phyloP scores from a whole-genome alignment of 2,329 filamentous ascomycete genomes.

The Escovopsis weberi region DNA sequence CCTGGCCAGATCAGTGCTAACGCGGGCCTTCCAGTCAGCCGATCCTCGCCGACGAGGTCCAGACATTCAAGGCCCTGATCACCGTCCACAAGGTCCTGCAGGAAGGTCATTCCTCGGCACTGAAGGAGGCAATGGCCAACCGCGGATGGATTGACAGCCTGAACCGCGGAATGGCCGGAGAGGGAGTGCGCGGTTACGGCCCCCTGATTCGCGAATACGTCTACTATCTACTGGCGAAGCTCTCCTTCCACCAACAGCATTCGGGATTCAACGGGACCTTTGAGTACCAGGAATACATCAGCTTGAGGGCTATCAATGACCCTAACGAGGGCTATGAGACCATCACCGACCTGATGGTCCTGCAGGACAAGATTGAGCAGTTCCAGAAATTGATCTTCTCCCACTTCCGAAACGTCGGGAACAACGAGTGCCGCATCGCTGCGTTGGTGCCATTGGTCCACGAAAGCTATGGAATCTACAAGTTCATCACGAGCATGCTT shows the following conservation, averaged over 20 bases:
- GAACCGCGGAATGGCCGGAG: slow-evolving; percentile 66
- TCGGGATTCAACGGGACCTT: slow-evolving; percentile 98
- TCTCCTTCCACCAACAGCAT: slow-evolving; percentile 92
- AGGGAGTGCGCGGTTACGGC: slow-evolving; percentile 79
- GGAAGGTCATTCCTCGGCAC: slow-evolving; percentile 78
- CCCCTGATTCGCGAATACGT: slow-evolving; percentile 95
- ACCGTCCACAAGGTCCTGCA: slow-evolving; percentile 96
- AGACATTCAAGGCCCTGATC: slow-evolving; percentile 97
- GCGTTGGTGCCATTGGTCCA: slow-evolving; percentile 86
- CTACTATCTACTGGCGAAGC: slow-evolving; percentile 83
- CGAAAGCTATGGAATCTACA: slow-evolving; percentile 98
- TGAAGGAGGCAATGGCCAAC: slow-evolving; percentile 82
- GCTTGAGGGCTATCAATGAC: slow-evolving; percentile 94
- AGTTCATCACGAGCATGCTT: slow-evolving; percentile 98
- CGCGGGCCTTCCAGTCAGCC: slow-evolving; percentile 54
- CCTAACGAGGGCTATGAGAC: slow-evolving; percentile 97
- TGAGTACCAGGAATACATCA: slow-evolving; percentile 98
- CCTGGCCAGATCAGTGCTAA: neutral
- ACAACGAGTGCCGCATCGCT: slow-evolving; percentile 94
- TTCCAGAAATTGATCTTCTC: slow-evolving; percentile 99
- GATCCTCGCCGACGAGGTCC: slow-evolving; percentile 94
- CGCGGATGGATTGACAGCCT: slow-evolving; percentile 86
- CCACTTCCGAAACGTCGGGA: slow-evolving; percentile 78
- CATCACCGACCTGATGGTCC: slow-evolving; percentile 86
- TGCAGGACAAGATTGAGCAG: slow-evolving; percentile 96